Evolutionary conservation across 768 basidiomycete genomes (phyloP), one percentile per base, ranked within the genome.

Genomic region (Hypholoma fasciculare): DNA sequence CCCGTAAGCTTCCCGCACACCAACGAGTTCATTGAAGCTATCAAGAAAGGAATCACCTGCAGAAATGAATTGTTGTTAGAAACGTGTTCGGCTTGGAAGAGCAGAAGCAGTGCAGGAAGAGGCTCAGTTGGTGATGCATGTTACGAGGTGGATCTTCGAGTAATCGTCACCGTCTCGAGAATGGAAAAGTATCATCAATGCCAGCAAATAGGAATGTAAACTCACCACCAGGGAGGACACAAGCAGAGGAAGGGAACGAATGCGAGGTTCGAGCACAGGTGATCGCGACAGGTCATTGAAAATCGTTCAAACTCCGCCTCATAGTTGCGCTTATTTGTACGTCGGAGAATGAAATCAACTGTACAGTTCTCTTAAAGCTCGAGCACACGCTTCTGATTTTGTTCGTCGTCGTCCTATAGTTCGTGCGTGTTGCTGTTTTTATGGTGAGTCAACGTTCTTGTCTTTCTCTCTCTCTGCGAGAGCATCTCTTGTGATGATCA

Each of bases 51-150:
- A 23, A 34, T 34, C 46, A 55, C 58, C 48, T 61, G 27, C 23
- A n/a, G n/a, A 48, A 20, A 19, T 3, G 46, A 17, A 23, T 7
- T 17, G 17, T n/a, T 14, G 51, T 60, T 43, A 63, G 56, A 19
- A 40, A 37, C 42, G 37, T 19, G 19, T 14, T 12, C 14, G 17
- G 57, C 30, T 48, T 55, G 7, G 40, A 46, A 40, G 20, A 54
- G 36, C 54, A 38, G 42, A 27, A 50, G 52, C 52, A 53, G 52
- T 60, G 60, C 56, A 62, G 56, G 58, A 59, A 57, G 59, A 59
- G 63, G 73, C 71, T 81, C 79, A 81, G 79, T 77, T 83, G 80
- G 81, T 83, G 80, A 82, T 90, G 88, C 88, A 89, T 89, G 87
- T 88, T 85, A 69, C 77, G 87, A 89, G 86, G 72, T 70, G 87